Evolutionary conservation across 2,329 filamentous ascomycete genomes (phyloP).

Genomic region (Epichloe festucae): DNA sequence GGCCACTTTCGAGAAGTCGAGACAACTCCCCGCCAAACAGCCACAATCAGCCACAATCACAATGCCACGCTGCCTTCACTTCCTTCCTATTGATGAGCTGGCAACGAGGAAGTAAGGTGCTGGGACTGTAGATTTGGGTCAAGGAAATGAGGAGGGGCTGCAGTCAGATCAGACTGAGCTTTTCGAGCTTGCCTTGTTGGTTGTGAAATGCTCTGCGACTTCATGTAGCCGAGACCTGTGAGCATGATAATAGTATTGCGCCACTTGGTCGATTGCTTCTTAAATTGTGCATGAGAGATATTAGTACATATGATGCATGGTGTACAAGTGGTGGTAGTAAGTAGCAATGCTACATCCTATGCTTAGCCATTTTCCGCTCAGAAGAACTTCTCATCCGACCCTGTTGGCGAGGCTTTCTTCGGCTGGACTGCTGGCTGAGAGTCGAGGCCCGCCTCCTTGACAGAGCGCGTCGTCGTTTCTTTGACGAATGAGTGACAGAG

Average conservation of each 20-base stretch:
- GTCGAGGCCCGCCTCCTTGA: not conserved
- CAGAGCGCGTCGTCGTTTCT: constrained; percentile 6
- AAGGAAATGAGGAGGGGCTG: not conserved
- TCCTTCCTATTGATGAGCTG: not conserved
- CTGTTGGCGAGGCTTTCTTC: not conserved
- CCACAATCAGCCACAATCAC: not conserved
- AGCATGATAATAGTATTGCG: too few relatives aligned
- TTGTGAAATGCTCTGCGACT: not conserved
- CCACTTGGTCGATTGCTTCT: not conserved
- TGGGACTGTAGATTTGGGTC: not conserved
- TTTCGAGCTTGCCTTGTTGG: not conserved
- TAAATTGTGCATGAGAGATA: not conserved
- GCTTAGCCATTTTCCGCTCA: not conserved
- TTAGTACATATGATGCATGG: not conserved
- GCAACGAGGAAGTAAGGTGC: not conserved
- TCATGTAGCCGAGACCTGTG: too few relatives aligned
- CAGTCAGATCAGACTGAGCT: not conserved
- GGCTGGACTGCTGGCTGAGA: not conserved
- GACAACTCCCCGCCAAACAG: not conserved
- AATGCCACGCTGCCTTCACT: not conserved
- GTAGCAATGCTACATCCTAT: not conserved
- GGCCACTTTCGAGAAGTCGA: too few relatives aligned
- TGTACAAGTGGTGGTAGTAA: not conserved
- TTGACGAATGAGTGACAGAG: constrained; percentile 58
- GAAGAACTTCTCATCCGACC: not conserved